Percentiles rank a stretch among this genome's conserved stretches.
Evolutionary conservation across 176 grass and related monocot genomes (phyloP).

Genomic region (Typha latifolia): DNA sequence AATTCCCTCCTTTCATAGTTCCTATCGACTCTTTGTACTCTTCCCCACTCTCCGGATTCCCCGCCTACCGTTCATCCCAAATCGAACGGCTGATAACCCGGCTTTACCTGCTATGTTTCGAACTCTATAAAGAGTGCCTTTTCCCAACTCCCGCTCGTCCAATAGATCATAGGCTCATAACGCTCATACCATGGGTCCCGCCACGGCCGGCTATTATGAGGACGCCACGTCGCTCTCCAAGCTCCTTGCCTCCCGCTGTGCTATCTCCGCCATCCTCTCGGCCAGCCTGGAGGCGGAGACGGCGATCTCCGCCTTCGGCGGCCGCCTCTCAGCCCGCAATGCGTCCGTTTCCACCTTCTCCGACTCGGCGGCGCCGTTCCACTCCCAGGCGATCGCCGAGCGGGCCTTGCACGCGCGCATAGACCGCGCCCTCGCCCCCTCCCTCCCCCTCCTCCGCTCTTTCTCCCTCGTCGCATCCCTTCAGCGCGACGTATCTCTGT

Average conservation of each 20-base stretch:
- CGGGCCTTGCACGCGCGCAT: conserved; percentile 36
- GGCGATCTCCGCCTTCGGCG: conserved; percentile 20
- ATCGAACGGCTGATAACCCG: background rate
- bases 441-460: conserved; percentile 19
- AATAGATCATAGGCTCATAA: background rate
- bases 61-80: background rate
- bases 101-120: background rate
- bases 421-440: conserved; percentile 36
- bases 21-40: background rate
- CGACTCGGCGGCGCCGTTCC: conserved; percentile 14
- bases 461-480: conserved; percentile 34
- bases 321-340: conserved; percentile 5
- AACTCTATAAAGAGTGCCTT: no score
- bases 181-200: background rate
- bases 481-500: conserved; percentile 10
- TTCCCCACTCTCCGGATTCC: background rate
- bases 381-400: conserved; percentile 34
- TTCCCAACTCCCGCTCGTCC: background rate
- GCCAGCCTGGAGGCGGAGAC: conserved; percentile 14
- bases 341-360: conserved; percentile 8
- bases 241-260: conserved; percentile 30
- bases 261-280: conserved; percentile 26
- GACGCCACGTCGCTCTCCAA: conserved; percentile 5
- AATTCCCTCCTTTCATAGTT: background rate
- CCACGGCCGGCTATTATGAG: background rate